Conservation (phyloP, 2,329 filamentous ascomycete genomes). For the Ophiostoma angusticollis region DNA sequence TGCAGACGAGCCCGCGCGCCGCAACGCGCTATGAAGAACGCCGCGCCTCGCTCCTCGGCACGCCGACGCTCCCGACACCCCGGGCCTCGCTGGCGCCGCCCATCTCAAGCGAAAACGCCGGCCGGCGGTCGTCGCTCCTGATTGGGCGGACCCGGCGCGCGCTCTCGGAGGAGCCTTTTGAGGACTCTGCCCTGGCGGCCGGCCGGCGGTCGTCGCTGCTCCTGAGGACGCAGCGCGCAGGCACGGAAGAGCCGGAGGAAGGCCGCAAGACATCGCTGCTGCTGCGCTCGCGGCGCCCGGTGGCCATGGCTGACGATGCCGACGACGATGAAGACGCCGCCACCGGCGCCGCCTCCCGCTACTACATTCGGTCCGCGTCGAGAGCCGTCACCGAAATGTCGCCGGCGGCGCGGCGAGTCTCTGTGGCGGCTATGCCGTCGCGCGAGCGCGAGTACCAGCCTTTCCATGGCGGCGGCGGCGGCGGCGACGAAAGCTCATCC, state of each 20-base stretch:
- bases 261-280: conserved; percentile 36
- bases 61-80: conserved; percentile 33
- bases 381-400: conserved; percentile 47
- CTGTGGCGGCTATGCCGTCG: conserved; percentile 26
- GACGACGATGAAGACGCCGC: conserved; percentile 27
- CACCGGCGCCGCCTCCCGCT: conserved; percentile 4
- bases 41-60: conserved; percentile 33
- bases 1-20: conserved; percentile 25
- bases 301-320: conserved; percentile 31
- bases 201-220: conserved; percentile 32
- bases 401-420: too few species aligned
- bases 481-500: too few species aligned
- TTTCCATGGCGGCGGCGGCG: too few species aligned
- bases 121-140: conserved; percentile 41
- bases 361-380: conserved; percentile 42
- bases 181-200: conserved; percentile 19
- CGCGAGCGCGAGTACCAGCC: conserved; percentile 21
- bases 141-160: conserved; percentile 30
- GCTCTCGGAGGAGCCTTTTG: conserved; percentile 36
- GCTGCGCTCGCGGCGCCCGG: conserved; percentile 30
- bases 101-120: conserved; percentile 27
- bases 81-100: conserved; percentile 27
- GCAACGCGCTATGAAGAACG: conserved; percentile 33
- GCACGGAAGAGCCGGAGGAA: conserved; percentile 37
- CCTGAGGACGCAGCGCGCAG: conserved; percentile 23